Percentiles rank a stretch among this genome's conserved stretches.
Evolutionary conservation across 2,329 filamentous ascomycete genomes (phyloP).

Genomic region (Colletotrichum costaricense): DNA sequence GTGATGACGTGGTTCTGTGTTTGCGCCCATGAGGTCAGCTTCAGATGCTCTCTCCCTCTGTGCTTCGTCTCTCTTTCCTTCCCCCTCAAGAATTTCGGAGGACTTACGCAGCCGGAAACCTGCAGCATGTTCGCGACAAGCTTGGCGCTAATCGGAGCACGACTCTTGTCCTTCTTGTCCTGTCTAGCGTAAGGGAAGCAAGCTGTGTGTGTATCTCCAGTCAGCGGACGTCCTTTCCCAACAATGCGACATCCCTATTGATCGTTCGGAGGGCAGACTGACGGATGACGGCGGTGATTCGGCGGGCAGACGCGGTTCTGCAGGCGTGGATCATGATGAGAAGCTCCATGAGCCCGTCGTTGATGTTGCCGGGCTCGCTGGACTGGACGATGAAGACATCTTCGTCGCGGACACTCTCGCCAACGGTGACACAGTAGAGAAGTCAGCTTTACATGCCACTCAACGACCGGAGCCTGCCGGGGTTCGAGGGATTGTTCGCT

Average conservation of each 20-base stretch:
- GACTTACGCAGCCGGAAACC: constrained; percentile 75
- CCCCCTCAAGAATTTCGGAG: background rate
- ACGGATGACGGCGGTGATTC: constrained; percentile 83
- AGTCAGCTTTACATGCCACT: constrained; percentile 22
- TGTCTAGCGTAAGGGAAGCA: constrained; percentile 93
- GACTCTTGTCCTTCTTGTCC: constrained; percentile 88
- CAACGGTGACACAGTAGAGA: constrained; percentile 77
- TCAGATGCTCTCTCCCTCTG: background rate
- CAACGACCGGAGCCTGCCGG: background rate
- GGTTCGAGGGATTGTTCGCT: constrained; percentile 11
- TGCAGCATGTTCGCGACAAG: constrained; percentile 94
- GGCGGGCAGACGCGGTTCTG: constrained; percentile 69
- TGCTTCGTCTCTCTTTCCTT: background rate
- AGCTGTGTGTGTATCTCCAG: constrained; percentile 52
- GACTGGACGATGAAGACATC: constrained; percentile 86
- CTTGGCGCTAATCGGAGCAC: constrained; percentile 88
- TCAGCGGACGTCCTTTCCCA: background rate
- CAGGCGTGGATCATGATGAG: constrained; percentile 95
- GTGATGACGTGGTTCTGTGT: constrained; percentile 70
- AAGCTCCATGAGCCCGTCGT: constrained; percentile 92
- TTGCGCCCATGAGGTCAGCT: background rate
- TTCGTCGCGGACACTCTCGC: constrained; percentile 90
- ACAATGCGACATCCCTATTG: background rate
- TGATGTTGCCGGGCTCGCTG: constrained; percentile 88
- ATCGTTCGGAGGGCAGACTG: background rate